phyloP scores from a whole-genome alignment of 106 monocot species.

The Apostasia shenzhenica region DNA sequence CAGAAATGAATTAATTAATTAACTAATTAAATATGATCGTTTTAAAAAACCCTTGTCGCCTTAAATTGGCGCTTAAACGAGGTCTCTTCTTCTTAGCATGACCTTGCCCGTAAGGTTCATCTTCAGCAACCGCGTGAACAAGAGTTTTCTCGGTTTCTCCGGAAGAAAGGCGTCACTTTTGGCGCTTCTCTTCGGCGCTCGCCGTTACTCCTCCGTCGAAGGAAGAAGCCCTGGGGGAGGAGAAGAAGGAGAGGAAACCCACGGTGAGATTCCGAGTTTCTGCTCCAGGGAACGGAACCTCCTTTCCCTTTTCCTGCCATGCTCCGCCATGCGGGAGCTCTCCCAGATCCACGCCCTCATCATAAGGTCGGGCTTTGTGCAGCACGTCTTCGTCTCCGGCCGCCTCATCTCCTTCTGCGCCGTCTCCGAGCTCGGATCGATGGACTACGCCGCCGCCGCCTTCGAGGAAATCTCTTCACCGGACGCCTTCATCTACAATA shows the following conservation, averaged over 20 bases:
- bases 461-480: conserved; percentile 28
- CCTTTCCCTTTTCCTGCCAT: conserved; percentile 26
- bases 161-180: background rate
- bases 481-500: conserved; percentile 58
- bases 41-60: too few species aligned
- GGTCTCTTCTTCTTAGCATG: background rate
- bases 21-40: too few species aligned
- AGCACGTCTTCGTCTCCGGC: conserved; percentile 47
- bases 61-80: background rate
- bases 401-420: conserved; percentile 50
- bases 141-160: background rate
- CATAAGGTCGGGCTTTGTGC: conserved; percentile 43
- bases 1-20: too few species aligned
- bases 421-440: conserved; percentile 22
- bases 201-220: background rate
- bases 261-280: background rate
- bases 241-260: background rate
- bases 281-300: conserved; percentile 23
- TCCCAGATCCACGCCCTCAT: conserved; percentile 35
- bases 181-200: background rate
- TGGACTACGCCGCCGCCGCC: conserved; percentile 29
- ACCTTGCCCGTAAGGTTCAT: background rate
- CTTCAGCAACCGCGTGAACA: background rate
- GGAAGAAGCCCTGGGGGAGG: background rate
- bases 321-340: conserved; percentile 34